Percentiles rank a stretch among this genome's conserved stretches.
These are phyloP conservation scores for Aureobasidium sp. DNA, from an alignment of 2,329 filamentous ascomycete species.

Conservation along the genomic window DNA sequence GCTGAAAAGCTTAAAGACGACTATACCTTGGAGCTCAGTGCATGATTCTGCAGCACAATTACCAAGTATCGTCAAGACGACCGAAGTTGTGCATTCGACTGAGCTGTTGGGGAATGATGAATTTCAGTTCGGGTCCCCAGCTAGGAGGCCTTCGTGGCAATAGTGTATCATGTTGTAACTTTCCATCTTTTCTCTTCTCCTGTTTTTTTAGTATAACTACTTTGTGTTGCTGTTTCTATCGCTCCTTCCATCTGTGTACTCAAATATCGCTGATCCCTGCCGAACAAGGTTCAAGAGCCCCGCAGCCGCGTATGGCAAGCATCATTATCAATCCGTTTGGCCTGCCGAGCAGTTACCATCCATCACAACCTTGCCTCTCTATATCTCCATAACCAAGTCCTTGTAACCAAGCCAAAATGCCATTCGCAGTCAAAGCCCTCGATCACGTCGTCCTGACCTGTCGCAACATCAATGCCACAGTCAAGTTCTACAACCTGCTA, in stretches of 20 bases:
- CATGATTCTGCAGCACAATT: background rate
- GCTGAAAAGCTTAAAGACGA: background rate
- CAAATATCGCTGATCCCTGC: background rate
- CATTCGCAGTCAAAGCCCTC: constrained; percentile 34
- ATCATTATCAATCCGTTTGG: background rate
- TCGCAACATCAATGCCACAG: constrained; percentile 39
- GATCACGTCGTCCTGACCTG: constrained; percentile 57
- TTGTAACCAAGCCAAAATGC: constrained; percentile 29
- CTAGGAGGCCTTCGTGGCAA: constrained; percentile 1
- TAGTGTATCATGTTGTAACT: background rate
- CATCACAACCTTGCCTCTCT: background rate
- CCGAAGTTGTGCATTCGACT: constrained; percentile 5
- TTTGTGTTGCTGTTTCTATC: background rate
- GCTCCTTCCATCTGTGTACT: background rate
- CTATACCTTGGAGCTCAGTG: background rate
- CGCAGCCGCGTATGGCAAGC: background rate
- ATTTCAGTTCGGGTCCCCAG: background rate
- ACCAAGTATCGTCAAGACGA: constrained; percentile 3
- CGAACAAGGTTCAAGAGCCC: background rate
- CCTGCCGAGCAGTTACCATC: background rate
- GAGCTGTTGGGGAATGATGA: background rate
- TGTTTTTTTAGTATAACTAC: too few species aligned
- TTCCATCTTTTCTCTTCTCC: background rate
- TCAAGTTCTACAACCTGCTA: constrained; percentile 48
- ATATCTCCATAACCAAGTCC: constrained; percentile 44